These are phyloP conservation scores for Aspergillus proliferans DNA, from an alignment of 2,329 filamentous ascomycete genomes.

Conservation along the genomic window DNA sequence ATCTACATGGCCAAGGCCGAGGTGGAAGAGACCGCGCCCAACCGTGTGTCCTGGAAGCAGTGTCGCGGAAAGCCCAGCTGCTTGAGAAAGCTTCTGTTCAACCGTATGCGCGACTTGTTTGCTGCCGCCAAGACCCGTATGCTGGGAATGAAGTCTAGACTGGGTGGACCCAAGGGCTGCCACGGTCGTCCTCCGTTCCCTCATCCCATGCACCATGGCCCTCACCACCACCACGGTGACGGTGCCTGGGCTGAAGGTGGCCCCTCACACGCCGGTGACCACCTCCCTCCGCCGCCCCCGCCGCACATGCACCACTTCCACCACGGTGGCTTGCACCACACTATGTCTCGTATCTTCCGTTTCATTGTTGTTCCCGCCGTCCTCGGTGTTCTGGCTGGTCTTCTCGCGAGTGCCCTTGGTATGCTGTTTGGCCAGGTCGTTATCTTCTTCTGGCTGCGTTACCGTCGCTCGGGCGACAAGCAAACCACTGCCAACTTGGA, in stretches of 20 bases:
- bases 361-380: conserved; percentile 42
- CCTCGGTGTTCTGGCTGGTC: conserved; percentile 41
- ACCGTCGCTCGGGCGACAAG: conserved; percentile 25
- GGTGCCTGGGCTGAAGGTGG: not conserved
- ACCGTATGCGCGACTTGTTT: conserved; percentile 35
- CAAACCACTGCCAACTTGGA: conserved; percentile 25
- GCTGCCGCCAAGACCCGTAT: conserved; percentile 32
- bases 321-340: conserved; percentile 32
- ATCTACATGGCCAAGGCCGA: conserved; percentile 33
- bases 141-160: conserved; percentile 22
- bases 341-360: conserved; percentile 36
- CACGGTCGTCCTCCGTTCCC: conserved; percentile 17
- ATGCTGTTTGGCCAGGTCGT: conserved; percentile 44
- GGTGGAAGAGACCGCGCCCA: conserved; percentile 32
- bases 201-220: conserved; percentile 4
- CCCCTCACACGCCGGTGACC: conserved; percentile 8
- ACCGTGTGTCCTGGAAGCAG: conserved; percentile 36
- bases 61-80: conserved; percentile 38
- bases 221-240: not conserved
- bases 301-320: conserved; percentile 27
- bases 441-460: conserved; percentile 40
- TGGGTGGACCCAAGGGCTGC: conserved; percentile 25
- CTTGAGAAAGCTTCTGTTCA: conserved; percentile 31
- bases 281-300: conserved; percentile 8
- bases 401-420: conserved; percentile 41